Evolutionary conservation across 805 yeast species (phyloP).

Genomic region (Myxozyma lipomycoides): DNA sequence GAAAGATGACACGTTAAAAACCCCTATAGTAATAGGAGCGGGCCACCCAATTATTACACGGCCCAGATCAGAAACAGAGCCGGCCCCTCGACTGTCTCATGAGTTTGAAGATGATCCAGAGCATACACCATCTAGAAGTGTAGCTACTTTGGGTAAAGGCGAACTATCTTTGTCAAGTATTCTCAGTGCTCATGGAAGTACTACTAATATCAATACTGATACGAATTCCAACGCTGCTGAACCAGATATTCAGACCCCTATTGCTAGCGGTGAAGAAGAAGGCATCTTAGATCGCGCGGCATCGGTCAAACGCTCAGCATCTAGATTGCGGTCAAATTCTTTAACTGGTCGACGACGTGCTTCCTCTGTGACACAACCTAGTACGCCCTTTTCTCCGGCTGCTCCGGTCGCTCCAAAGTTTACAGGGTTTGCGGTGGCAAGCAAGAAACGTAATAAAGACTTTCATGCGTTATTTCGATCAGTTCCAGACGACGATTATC

Average conservation of each 20-base stretch:
- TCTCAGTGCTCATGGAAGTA: not conserved
- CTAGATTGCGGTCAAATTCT: conserved; percentile 13
- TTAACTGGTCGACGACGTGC: conserved; percentile 11
- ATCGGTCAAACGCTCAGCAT: conserved; percentile 2
- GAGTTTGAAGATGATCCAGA: conserved; percentile 12
- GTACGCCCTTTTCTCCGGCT: not conserved
- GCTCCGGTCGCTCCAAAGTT: conserved; percentile 11
- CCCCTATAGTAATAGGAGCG: not conserved
- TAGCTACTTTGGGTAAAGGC: conserved; percentile 36
- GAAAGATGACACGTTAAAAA: conserved; percentile 3
- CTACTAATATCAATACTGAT: not conserved
- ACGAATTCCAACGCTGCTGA: not conserved
- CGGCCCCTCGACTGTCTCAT: conserved; percentile 12
- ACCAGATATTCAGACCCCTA: not conserved
- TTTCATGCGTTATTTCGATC: conserved; percentile 72
- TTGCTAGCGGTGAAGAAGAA: not conserved
- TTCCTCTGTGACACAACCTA: conserved; percentile 10
- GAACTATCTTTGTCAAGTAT: conserved; percentile 33
- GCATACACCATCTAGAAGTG: conserved; percentile 27
- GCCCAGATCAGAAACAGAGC: conserved; percentile 21
- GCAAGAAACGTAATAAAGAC: conserved; percentile 60
- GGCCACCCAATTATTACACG: conserved; percentile 1
- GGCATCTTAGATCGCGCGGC: not conserved
- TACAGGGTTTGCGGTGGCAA: conserved; percentile 43
- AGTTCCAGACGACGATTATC: conserved; percentile 62